phyloP scores from a whole-genome alignment of 2,329 filamentous ascomycete species.

The Curvularia sp. region DNA sequence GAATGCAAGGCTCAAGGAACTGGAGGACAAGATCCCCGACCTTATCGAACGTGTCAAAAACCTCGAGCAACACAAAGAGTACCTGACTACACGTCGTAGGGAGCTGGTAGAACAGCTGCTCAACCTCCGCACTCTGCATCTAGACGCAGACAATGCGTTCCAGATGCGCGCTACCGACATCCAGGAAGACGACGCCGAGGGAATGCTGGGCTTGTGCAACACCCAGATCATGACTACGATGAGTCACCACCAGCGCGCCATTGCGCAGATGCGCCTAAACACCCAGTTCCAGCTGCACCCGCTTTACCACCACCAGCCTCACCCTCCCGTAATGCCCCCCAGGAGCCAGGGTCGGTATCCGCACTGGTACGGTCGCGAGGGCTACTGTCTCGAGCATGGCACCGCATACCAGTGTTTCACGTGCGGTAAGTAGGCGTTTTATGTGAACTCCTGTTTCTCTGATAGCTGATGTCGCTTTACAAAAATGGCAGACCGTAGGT shows the following conservation, averaged over 20 bases:
- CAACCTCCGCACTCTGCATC: constrained; percentile 27
- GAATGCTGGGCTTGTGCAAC: constrained; percentile 22
- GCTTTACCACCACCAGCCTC: not conserved
- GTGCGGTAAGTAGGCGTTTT: constrained; percentile 14
- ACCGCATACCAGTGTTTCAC: constrained; percentile 21
- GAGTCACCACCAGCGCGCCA: constrained; percentile 24
- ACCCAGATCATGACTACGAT: constrained; percentile 23
- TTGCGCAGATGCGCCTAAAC: constrained; percentile 16
- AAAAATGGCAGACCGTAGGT: not conserved
- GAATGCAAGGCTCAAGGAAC: constrained; percentile 17
- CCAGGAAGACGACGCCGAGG: constrained; percentile 29
- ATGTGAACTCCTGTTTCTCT: not conserved
- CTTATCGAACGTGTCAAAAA: constrained; percentile 15
- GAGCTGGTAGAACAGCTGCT: constrained; percentile 26
- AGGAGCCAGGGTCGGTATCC: constrained; percentile 15
- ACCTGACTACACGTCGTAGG: constrained; percentile 20
- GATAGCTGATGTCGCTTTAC: not conserved
- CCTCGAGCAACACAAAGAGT: constrained; percentile 20
- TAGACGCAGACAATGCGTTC: constrained; percentile 31
- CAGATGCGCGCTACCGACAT: constrained; percentile 23
- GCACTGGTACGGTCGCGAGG: constrained; percentile 9
- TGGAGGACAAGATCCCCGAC: not conserved
- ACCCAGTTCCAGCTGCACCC: constrained; percentile 2
- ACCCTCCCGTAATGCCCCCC: not conserved
- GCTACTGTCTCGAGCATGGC: constrained; percentile 24